Base-by-base conservation (phyloP, 805 yeast genomes). In the Lachancea lanzarotensis region DNA sequence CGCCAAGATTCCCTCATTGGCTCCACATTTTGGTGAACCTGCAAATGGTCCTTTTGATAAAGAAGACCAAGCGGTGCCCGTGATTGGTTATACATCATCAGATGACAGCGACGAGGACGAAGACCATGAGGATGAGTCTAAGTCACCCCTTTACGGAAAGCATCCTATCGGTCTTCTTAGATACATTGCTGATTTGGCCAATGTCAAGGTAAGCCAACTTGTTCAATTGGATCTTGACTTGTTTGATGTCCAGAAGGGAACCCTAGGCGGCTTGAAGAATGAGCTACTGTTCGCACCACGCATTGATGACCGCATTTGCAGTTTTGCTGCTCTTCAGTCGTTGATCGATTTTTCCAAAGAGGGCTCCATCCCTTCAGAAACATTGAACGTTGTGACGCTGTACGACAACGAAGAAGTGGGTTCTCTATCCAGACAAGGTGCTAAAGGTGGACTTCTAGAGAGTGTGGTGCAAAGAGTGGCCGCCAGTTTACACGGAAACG, bases 371-470 rank as follows among this genome's bases (percentile, higher is more conserved):
- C 60, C 65, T 35, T 50, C 51, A 22, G 69, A 67, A 38, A 56
- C 68, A 1, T 80, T 81, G 56, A 71, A 78, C 27, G 63, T 81
- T 45, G 87, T 82, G 1, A 81, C 82, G 2, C 68, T 84, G 52
- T 83, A 76, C 54, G 93, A 85, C 57, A 79, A 83, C 60, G 96
- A 87, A 66, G 96, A 87, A 66, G 75, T 87, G 45, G 95, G 95
- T 9, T 82, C 91, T 6, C 74, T 79, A 30, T 73, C 88, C 4
- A 77, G 91, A 63, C 86, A 81, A 54, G 95, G 96, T 54, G 89
- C 89, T 40, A 78, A 77, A 56, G 91, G 95, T 52, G 87, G 86
- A 18, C 63, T 85, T 40, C 65, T 84, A 42, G 89, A 85, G 61
- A 60, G 78, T 47, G 73, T 76, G n/a, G 72, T 85, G 16, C 71